phyloP scores from a whole-genome alignment of 148 eudicot genomes.

The Persicaria maculosa region DNA sequence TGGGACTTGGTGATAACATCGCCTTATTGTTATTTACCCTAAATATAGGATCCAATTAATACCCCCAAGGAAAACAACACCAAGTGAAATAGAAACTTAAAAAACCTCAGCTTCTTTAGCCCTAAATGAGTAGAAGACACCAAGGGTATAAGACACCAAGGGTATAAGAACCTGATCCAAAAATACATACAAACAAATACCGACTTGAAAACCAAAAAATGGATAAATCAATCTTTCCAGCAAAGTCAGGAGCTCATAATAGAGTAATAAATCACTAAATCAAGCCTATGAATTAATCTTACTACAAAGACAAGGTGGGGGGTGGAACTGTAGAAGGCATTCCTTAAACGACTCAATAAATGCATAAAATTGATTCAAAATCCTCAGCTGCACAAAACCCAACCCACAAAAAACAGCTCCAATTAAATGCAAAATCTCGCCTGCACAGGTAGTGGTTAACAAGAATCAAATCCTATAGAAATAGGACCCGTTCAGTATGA shows the following conservation, averaged over 20 bases:
- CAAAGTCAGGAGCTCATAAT: not conserved
- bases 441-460: not conserved
- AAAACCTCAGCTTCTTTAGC: not conserved
- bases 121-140: constrained; percentile 1
- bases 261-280: not conserved
- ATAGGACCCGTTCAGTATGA: no score
- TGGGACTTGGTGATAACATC: not conserved
- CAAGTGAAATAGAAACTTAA: not conserved
- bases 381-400: not conserved
- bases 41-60: not conserved
- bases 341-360: not conserved
- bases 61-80: not conserved
- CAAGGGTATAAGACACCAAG: not conserved
- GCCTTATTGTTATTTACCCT: not conserved
- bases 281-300: not conserved
- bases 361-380: not conserved
- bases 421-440: not conserved
- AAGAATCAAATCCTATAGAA: constrained; percentile 1
- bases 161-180: not conserved
- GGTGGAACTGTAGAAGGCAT: not conserved
- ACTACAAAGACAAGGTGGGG: not conserved
- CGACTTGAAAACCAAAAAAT: not conserved
- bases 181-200: not conserved
- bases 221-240: not conserved
- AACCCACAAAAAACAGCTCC: not conserved